Evolutionary conservation across 1,139 yeast species (phyloP).

Genomic region (Taphrina betulina): DNA sequence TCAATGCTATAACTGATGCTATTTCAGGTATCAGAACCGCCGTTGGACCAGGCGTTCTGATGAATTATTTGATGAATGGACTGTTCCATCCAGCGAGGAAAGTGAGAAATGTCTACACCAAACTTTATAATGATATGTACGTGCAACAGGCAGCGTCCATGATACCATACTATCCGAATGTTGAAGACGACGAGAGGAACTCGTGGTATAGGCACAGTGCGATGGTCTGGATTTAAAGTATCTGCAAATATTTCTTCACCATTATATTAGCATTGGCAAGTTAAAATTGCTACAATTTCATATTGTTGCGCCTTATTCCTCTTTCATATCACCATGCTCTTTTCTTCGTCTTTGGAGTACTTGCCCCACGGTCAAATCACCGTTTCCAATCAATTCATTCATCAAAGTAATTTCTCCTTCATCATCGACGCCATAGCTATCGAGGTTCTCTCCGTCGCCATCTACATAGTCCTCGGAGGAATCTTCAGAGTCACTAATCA

Average conservation of each 20-base stretch:
- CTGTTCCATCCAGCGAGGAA: conserved; percentile 89
- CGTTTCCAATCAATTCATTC: conserved; percentile 10
- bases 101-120: conserved; percentile 86
- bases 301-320: not conserved
- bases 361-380: conserved; percentile 14
- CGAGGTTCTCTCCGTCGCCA: conserved; percentile 23
- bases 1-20: conserved; percentile 75
- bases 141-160: conserved; percentile 71
- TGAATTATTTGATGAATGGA: conserved; percentile 57
- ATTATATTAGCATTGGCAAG: not conserved
- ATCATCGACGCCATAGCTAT: conserved; percentile 25
- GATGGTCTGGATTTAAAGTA: conserved; percentile 20
- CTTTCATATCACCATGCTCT: not conserved
- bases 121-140: conserved; percentile 71
- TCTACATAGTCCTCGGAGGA: conserved; percentile 13
- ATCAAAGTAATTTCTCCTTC: conserved; percentile 3
- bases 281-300: not conserved
- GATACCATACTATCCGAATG: conserved; percentile 77
- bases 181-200: conserved; percentile 45
- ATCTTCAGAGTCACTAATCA: conserved; percentile 1
- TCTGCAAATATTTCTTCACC: too few relatives aligned
- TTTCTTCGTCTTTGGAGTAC: not conserved
- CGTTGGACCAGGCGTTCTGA: conserved; percentile 70
- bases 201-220: conserved; percentile 25
- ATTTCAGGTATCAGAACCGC: conserved; percentile 71